Base-by-base conservation (phyloP, 352 stramenopile genomes). In the Pythium rishiriense region DNA sequence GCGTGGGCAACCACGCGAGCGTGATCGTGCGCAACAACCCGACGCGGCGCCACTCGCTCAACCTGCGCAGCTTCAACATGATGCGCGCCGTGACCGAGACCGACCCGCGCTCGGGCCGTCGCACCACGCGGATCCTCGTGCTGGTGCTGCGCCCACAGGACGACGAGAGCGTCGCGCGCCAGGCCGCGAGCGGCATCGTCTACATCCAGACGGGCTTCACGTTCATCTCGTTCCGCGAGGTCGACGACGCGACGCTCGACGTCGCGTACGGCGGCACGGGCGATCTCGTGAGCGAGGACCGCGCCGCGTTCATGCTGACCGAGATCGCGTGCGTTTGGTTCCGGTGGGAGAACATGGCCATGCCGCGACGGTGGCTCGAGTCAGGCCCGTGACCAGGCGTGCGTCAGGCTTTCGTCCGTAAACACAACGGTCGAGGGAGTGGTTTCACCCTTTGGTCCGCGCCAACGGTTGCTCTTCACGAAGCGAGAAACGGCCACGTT, bases 11-110 rank as follows among this genome's bases (percentile, higher is more conserved):
- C 12, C 73, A 66, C 45, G 77, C 75, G 28, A 77, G 64, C 14
- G 47, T 83, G 12, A 61, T 83, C 14, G 64, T 80, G 22, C 72
- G 75, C 14, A 83, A 80, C 43, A 77, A 72, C 3, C 75, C 75
- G 1, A 70, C 69, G 3, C 21, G 14, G 15, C 21, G 29, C 12
- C 57, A 29, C 15, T 19, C 45, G 11, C 10, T 57, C 24, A 39
- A 22, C 17, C 45, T 83, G 26, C 66, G 72, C 24, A 68, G 66
- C 26, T 50, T 79, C 28, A 79, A 74, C 42, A 68, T 78, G 26
- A 76, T 76, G 51, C 74, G 72, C n/a, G 76, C 71, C 21, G 57
- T 78, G 10, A 56, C 66, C 14, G 72, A 80, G 49, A 37, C 68
- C 25, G 68, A 83, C 35, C 58, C 68, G 11, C 21, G 58, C 5